A percentile compares a stretch with the other conserved stretches of the same genome.
phyloP scores from a whole-genome alignment of 164 flowering plant genomes.

The Cinnamomum chago region DNA sequence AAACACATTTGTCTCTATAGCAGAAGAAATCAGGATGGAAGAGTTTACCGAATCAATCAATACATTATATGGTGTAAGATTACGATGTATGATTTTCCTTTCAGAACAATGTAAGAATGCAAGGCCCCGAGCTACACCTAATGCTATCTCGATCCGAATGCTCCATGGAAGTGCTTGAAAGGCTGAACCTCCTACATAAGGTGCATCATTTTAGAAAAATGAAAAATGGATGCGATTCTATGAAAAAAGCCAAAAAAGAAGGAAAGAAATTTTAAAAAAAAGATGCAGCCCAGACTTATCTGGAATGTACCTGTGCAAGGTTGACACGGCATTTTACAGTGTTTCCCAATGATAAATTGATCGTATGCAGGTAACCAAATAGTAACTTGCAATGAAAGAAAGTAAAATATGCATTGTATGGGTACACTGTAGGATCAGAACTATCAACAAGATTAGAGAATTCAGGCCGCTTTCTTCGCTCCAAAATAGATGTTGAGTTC shows the following conservation, averaged over 20 bases:
- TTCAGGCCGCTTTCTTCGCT: too few species aligned
- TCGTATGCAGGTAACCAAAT: too few species aligned
- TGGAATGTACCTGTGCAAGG: not conserved
- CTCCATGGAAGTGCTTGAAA: constrained; percentile 48
- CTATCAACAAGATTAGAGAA: not conserved
- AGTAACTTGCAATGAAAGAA: too few species aligned
- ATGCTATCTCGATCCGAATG: constrained; percentile 29
- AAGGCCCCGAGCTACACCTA: constrained; percentile 83
- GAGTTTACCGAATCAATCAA: constrained; percentile 69
- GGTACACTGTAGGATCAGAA: not conserved
- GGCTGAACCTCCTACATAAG: constrained; percentile 40
- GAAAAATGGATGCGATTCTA: not conserved
- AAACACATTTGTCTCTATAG: too few species aligned
- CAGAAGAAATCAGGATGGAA: not conserved
- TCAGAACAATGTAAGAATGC: constrained; percentile 49
- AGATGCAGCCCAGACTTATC: not conserved
- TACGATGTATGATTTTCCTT: constrained; percentile 31
- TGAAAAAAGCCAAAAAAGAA: too few species aligned
- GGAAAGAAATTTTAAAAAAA: too few species aligned
- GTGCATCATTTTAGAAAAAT: not conserved
- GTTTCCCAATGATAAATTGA: too few species aligned
- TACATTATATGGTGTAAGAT: constrained; percentile 79
- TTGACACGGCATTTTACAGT: not conserved
- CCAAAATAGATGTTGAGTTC: too few species aligned
- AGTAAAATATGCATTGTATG: not conserved